A percentile compares a stretch with the other conserved stretches of the same genome.
phyloP scores from a whole-genome alignment of 768 basidiomycete species.

The Obba rivulosa region DNA sequence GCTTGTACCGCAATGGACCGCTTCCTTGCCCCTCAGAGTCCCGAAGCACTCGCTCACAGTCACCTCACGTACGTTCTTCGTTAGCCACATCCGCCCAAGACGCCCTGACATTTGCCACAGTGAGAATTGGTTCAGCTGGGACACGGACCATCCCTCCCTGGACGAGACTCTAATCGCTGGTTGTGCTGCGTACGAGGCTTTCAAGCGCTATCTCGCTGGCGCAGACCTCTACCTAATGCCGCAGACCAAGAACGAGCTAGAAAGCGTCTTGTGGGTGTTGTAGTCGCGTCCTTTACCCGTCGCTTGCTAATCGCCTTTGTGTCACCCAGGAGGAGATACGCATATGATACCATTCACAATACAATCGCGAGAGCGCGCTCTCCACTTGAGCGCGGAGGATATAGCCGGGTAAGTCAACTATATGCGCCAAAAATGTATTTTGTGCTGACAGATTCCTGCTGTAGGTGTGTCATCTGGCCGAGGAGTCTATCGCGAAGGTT shows the following conservation, averaged over 20 bases:
- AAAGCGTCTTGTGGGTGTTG: constrained; percentile 59
- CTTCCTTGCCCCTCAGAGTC: constrained; percentile 67
- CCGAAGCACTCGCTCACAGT: constrained; percentile 66
- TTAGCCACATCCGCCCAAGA: neutral
- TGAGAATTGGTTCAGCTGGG: constrained; percentile 66
- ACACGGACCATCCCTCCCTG: constrained; percentile 61
- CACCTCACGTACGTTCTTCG: constrained; percentile 52
- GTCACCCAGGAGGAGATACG: constrained; percentile 56
- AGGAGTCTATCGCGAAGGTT: constrained; percentile 64
- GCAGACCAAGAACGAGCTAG: constrained; percentile 57
- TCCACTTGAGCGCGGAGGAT: constrained; percentile 53
- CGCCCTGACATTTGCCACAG: constrained; percentile 31
- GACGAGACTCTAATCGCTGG: constrained; percentile 72
- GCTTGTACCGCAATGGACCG: constrained; percentile 46
- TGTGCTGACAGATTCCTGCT: neutral
- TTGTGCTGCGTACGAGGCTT: constrained; percentile 76
- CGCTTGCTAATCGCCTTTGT: neutral
- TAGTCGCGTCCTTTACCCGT: constrained; percentile 2
- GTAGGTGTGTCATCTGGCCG: constrained; percentile 66
- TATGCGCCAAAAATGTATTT: neutral
- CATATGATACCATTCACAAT: constrained; percentile 79
- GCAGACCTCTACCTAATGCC: constrained; percentile 70
- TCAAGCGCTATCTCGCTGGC: constrained; percentile 67
- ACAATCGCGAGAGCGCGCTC: constrained; percentile 66
- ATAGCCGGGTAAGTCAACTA: constrained; percentile 40